phyloP scores from a whole-genome alignment of 176 grass and related monocot species.

The Hsuehochloa calcarea region DNA sequence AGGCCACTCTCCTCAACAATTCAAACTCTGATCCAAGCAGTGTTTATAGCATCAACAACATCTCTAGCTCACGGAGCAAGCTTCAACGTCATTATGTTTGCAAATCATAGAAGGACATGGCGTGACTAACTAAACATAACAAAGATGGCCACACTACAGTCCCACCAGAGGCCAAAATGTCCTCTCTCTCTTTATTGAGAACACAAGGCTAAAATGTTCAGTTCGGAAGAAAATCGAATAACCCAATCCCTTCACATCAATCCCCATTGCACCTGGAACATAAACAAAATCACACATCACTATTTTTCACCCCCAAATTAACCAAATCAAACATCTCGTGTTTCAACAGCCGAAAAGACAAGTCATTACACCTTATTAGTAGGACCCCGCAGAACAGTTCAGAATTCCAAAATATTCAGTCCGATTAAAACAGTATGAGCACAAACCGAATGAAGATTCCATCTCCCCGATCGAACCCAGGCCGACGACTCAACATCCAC shows the following conservation, averaged over 20 bases:
- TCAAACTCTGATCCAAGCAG: too few relatives aligned
- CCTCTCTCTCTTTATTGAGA: not conserved
- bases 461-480: slow-evolving; percentile 10
- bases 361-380: slow-evolving; percentile 50
- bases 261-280: not conserved
- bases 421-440: slow-evolving; percentile 39
- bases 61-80: too few relatives aligned
- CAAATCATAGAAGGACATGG: not conserved
- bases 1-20: too few relatives aligned
- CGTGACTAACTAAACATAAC: not conserved
- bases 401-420: slow-evolving; percentile 14
- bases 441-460: slow-evolving; percentile 36
- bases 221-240: not conserved
- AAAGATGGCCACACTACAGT: not conserved
- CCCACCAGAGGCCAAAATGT: not conserved
- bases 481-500: not conserved
- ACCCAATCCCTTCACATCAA: not conserved
- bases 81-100: too few relatives aligned
- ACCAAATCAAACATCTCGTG: not conserved
- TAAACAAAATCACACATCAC: not conserved
- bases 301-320: slow-evolving; percentile 12
- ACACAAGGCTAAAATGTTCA: not conserved
- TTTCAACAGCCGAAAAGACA: slow-evolving; percentile 13
- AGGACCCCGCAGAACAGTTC: not conserved
- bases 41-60: too few relatives aligned